These are phyloP conservation scores for Wallacemonas rigidus DNA, from an alignment of 208 protist species.

Conservation along the genomic window DNA sequence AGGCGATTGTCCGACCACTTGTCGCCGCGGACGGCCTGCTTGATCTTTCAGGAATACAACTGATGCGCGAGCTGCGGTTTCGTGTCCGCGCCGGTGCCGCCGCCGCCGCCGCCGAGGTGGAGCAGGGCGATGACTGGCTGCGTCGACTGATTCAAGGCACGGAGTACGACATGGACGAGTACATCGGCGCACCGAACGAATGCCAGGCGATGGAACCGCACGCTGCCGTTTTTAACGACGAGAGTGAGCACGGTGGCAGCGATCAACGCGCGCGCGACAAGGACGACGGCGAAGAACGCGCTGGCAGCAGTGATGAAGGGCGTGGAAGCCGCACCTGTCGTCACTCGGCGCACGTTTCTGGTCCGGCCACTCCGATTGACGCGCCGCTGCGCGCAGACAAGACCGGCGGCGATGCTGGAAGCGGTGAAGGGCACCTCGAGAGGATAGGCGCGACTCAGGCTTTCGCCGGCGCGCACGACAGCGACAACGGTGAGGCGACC, in stretches of 20 bases:
- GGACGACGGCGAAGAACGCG: neutral
- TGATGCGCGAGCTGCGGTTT: slow-evolving; percentile 52
- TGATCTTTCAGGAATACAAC: slow-evolving; percentile 49
- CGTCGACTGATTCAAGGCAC: slow-evolving; percentile 44
- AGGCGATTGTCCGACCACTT: slow-evolving; percentile 45
- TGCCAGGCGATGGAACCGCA: slow-evolving; percentile 6
- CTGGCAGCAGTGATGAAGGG: neutral
- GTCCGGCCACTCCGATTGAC: neutral
- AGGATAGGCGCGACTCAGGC: too few relatives aligned
- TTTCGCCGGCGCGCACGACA: neutral
- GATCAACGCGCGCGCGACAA: neutral
- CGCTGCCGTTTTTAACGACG: slow-evolving; percentile 2
- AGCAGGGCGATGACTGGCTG: slow-evolving; percentile 36
- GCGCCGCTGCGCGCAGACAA: neutral
- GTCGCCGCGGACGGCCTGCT: slow-evolving; percentile 39
- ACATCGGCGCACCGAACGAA: slow-evolving; percentile 30
- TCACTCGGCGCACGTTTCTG: neutral
- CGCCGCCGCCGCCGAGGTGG: slow-evolving; percentile 44
- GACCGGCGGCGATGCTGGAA: too few relatives aligned
- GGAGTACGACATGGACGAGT: slow-evolving; percentile 40
- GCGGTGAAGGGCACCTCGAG: too few relatives aligned
- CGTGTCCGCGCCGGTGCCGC: slow-evolving; percentile 32
- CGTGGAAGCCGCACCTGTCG: too few relatives aligned
- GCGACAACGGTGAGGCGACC: neutral
- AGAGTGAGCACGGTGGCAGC: neutral